Base-by-base conservation (phyloP, 1,139 yeast genomes). In the Yamadazyma siamensis region DNA sequence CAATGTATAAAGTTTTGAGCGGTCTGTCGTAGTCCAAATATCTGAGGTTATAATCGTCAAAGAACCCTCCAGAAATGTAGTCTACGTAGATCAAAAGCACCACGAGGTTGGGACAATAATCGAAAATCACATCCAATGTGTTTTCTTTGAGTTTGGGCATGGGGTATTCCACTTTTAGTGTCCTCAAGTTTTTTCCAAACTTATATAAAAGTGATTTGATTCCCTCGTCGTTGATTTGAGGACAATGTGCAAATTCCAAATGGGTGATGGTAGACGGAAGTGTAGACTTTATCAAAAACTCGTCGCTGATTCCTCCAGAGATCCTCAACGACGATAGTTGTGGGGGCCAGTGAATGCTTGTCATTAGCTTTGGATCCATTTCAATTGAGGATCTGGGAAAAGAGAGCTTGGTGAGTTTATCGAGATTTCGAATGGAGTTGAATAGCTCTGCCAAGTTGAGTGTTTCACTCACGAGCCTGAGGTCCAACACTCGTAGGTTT, bases 381-480 rank as follows among this genome's bases (percentile, higher is more conserved):
- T 80, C 80, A 9, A 89, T 75, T 0, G 96, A 86, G 2, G 95
- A 82, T 38, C 97, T 64, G 1, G 98, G 97, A 45, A 91, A 89
- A 21, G 91, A 81, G 29, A 91, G 60, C 39, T 81, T 83, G 21
- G 87, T 85, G 30, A 91, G 64, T 13, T 71, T 50, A 25, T 70
- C 69, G 21, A 85, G 71, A 33, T 72, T 73, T 28, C 71, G 67
- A 25, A 91, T 84, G 2, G 95, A 84, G 25, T 67, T 66, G 55
- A 91, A 88, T 10, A 91, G 61, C 48, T 86, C 89, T 27, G 79
- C 75, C 33, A 91, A 60, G 43, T 88, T 88, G 7, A 91, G 82
- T 0, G 95, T 87, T 55, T 89, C 97, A 3, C 95, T 84, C 1
- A 91, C 96, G 23, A 88, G 67, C n/a, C 95, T 74, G 36, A 91